These are phyloP conservation scores for Nicotiana noctiflora DNA, from an alignment of 257 asterid species.

Conservation along the genomic window DNA sequence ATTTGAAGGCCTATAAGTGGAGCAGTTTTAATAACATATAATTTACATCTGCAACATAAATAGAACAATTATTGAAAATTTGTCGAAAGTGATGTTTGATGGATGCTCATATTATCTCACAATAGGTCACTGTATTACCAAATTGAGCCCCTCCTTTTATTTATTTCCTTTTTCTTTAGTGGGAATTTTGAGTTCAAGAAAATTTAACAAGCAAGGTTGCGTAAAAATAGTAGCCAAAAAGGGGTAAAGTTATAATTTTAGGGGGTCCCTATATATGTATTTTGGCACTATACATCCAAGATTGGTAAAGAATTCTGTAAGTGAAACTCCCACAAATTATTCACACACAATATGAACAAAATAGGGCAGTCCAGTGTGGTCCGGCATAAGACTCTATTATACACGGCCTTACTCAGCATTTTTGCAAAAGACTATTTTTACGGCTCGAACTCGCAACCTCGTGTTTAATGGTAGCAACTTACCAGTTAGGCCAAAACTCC, in stretches of 20 bases:
- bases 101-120: neutral
- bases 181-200: neutral
- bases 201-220: neutral
- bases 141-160: neutral
- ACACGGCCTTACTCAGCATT: no score
- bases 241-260: neutral
- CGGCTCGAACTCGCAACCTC: no score
- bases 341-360: neutral
- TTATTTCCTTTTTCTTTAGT: neutral
- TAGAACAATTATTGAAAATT: neutral
- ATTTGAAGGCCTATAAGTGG: neutral
- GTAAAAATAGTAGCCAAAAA: neutral
- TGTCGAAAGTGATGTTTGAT: neutral
- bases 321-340: constrained; percentile 12
- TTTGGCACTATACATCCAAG: constrained; percentile 7
- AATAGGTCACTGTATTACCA: neutral
- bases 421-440: no score
- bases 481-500: no score
- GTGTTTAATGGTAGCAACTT: no score
- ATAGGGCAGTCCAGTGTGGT: no score
- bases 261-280: constrained; percentile 2
- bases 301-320: constrained; percentile 4
- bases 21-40: no score
- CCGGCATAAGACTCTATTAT: no score
- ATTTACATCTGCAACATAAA: neutral